phyloP scores from a whole-genome alignment of 2,329 filamentous ascomycete species.

The Colletotrichum noveboracense region DNA sequence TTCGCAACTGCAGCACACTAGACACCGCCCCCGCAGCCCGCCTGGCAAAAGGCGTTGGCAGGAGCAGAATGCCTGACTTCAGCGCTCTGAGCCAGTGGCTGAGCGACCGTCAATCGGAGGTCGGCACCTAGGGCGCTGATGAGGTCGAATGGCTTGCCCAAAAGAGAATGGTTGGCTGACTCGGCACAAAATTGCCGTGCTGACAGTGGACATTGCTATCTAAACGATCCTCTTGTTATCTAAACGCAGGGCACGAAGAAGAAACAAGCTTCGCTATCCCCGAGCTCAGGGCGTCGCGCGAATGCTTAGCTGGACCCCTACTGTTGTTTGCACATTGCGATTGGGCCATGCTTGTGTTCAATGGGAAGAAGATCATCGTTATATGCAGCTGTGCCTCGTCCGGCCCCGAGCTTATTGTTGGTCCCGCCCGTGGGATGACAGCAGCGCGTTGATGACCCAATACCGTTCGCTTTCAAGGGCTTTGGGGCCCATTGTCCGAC shows the following conservation, averaged over 20 bases:
- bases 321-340: neutral
- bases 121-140: neutral
- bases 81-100: neutral
- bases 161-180: neutral
- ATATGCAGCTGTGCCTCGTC: neutral
- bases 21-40: neutral
- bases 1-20: neutral
- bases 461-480: neutral
- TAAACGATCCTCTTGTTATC: neutral
- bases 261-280: conserved; percentile 15
- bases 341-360: neutral
- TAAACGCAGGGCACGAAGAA: neutral
- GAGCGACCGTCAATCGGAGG: neutral
- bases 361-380: neutral
- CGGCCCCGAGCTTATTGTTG: neutral
- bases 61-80: neutral
- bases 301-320: neutral
- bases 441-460: neutral
- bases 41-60: neutral
- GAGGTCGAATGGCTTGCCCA: neutral
- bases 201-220: neutral
- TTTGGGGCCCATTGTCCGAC: neutral
- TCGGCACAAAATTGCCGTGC: neutral
- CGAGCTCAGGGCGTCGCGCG: neutral
- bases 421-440: neutral